Percentiles rank a stretch among this genome's conserved stretches.
phyloP scores from a whole-genome alignment of 2,329 filamentous ascomycete genomes.

The Apiospora marii region DNA sequence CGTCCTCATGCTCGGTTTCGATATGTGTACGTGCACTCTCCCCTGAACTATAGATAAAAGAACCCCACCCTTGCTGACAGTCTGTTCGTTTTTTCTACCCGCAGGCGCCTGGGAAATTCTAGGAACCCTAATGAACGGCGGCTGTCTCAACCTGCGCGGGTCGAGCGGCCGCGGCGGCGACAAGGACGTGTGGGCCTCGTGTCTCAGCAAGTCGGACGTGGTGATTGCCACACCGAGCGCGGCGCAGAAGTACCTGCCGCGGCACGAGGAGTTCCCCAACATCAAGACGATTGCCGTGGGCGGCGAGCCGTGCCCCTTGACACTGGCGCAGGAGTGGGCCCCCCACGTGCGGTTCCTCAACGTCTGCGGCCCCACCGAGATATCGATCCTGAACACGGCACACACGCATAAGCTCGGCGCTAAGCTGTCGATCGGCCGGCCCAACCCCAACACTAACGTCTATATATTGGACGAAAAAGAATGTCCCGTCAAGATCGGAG shows the following conservation, averaged over 20 bases:
- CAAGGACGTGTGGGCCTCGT: constrained; percentile 22
- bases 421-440: constrained; percentile 19
- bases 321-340: constrained; percentile 9
- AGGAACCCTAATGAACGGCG: constrained; percentile 19
- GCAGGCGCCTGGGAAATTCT: constrained; percentile 41
- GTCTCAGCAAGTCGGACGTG: constrained; percentile 8
- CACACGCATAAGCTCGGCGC: constrained; percentile 18
- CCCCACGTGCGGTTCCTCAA: constrained; percentile 23
- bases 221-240: constrained; percentile 13
- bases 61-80: constrained; percentile 74
- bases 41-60: background rate
- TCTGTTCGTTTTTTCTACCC: constrained; percentile 75
- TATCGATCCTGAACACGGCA: constrained; percentile 23
- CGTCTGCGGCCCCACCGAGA: constrained; percentile 18
- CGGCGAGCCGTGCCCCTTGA: constrained; percentile 18
- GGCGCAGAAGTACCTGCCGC: constrained; percentile 18
- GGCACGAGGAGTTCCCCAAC: constrained; percentile 22
- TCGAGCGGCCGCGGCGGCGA: constrained; percentile 20
- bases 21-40: constrained; percentile 21
- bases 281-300: constrained; percentile 22
- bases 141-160: constrained; percentile 19
- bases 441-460: constrained; percentile 22
- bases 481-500: constrained; percentile 7
- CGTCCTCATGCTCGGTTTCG: constrained; percentile 21
- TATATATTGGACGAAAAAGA: constrained; percentile 16